Evolutionary conservation across 2,329 filamentous ascomycete genomes (phyloP).

Genomic region (Aspergillus aculeatus): DNA sequence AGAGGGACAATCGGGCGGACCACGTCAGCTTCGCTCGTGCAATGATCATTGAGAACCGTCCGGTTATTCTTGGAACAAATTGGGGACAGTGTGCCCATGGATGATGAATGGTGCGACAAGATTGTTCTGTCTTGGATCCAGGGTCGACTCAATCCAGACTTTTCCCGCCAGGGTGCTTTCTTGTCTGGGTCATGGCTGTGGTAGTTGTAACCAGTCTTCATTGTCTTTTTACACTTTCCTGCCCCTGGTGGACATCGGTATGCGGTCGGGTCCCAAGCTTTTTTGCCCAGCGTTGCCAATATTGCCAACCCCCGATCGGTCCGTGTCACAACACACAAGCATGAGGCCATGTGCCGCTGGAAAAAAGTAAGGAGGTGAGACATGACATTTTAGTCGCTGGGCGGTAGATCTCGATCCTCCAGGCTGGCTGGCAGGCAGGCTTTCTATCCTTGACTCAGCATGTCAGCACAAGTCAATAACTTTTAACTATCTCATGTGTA

Average conservation of each 20-base stretch:
- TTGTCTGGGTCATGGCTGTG: background rate
- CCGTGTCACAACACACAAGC: background rate
- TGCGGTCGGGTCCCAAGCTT: background rate
- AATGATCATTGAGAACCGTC: background rate
- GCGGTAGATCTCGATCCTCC: background rate
- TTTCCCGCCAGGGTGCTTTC: background rate
- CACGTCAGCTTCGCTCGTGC: conserved; percentile 5
- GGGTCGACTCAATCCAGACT: background rate
- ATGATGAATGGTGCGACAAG: background rate
- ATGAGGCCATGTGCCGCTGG: background rate
- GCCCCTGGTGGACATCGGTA: background rate
- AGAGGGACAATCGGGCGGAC: background rate
- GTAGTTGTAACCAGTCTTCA: background rate
- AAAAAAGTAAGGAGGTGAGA: background rate
- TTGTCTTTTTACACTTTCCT: background rate
- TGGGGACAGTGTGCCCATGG: background rate
- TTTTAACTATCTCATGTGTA: no score
- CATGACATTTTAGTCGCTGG: background rate
- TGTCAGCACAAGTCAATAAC: background rate
- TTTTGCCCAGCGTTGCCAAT: conserved; percentile 4
- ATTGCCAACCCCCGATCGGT: background rate
- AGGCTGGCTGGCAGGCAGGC: no score
- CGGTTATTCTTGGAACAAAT: background rate
- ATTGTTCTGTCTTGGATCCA: background rate
- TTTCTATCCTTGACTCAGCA: background rate